Evolutionary conservation across 139 green algal genomes (phyloP), one percentile per base, ranked within the genome.

Genomic region (Chlorella sp.): DNA sequence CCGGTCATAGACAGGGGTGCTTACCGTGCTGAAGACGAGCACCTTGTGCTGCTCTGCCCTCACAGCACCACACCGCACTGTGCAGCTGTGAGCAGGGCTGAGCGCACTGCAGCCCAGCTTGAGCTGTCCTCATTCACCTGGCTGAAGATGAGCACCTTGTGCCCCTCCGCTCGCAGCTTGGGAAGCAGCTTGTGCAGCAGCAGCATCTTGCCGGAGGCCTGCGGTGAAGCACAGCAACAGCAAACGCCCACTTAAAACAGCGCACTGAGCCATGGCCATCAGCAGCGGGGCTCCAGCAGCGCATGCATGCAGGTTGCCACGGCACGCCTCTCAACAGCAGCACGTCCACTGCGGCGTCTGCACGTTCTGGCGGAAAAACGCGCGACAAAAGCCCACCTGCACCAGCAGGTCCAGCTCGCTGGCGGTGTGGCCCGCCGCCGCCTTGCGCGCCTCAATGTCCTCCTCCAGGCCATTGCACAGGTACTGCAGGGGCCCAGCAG

Each of bases 401-500:
- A 94, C 91, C 75, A 98, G 72, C 70, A 88, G 65, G 60, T 97
- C 90, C 55, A 94, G 38, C 91, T 94, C 87, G 51, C 20, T 69
- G 32, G 38, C 4, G 55, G 20, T 39, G 62, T 36, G 63, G 69
- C 62, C 65, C 51, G 38, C 69, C 83, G 11, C 74, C 78, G 39
- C 79, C 83, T 28, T 34, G 76, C 70, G 57, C 76, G 12, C 55
- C 68, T 67, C 67, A 41, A 97, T 91, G 88, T 98, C 92, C 13
- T 97, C 90, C 88, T 98, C 95, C 73, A 98, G 83, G 0, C 94
- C 94, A 36, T 97, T 88, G 88, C 94, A 98, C 75, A 99, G 86
- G 82, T 95, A 98, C 88, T 95, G 91, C 86, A 87, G 6, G 32
- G n/a, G n/a, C n/a, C n/a, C n/a, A 25, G 25, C 74, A 65, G 34